These are phyloP conservation scores for Hyaloscypha bicolor DNA, from an alignment of 495 filamentous ascomycete genomes.

Conservation along the genomic window DNA sequence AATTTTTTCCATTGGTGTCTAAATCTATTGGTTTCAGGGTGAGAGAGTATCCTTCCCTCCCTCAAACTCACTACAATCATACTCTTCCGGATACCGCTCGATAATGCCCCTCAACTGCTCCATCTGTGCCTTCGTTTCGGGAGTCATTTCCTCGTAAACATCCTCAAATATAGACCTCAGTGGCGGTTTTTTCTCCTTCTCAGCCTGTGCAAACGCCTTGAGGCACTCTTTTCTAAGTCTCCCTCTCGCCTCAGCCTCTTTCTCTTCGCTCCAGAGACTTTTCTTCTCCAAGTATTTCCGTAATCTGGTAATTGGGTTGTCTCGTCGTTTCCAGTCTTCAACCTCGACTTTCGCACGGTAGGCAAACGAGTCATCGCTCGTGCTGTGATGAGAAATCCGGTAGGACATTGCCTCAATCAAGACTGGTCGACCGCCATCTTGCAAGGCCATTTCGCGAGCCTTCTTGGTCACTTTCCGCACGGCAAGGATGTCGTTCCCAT, in stretches of 20 bases:
- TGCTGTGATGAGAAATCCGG: constrained; percentile 95
- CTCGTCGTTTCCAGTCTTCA: constrained; percentile 95
- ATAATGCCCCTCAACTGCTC: constrained; percentile 72
- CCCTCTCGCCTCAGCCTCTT: constrained; percentile 73
- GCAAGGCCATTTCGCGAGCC: constrained; percentile 63
- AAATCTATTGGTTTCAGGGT: constrained; percentile 1
- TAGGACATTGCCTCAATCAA: constrained; percentile 98
- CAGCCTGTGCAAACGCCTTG: constrained; percentile 82
- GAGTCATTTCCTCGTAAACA: constrained; percentile 84
- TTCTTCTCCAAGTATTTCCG: constrained; percentile 89
- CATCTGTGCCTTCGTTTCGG: constrained; percentile 81
- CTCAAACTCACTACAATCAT: constrained; percentile 80
- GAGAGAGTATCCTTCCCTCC: constrained; percentile 65
- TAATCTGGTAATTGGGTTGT: constrained; percentile 90
- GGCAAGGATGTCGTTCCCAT: constrained; percentile 97
- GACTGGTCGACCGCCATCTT: constrained; percentile 68
- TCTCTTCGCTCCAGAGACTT: constrained; percentile 80
- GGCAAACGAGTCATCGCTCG: constrained; percentile 95
- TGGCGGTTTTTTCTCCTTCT: constrained; percentile 85
- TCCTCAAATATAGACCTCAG: constrained; percentile 80
- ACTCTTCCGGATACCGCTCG: constrained; percentile 89
- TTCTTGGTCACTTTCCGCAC: constrained; percentile 81
- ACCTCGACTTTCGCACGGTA: constrained; percentile 94
- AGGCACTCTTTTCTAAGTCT: constrained; percentile 72
- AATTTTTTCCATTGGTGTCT: not conserved